A percentile compares a stretch with the other conserved stretches of the same genome.
Evolutionary conservation across 352 stramenopile genomes (phyloP).

Genomic region (Phytophthora lateralis): DNA sequence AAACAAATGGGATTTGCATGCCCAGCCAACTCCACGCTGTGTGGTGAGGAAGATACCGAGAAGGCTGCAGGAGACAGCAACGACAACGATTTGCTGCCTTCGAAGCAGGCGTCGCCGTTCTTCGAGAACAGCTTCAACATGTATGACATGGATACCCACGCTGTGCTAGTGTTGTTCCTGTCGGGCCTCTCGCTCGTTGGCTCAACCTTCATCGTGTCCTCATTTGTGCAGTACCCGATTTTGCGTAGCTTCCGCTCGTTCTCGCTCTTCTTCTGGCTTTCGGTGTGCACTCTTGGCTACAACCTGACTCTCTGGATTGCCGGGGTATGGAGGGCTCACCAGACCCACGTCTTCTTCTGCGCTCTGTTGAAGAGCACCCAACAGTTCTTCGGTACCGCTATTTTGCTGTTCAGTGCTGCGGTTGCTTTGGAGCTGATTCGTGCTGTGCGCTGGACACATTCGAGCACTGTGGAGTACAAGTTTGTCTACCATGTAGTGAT

Average conservation of each 20-base stretch:
- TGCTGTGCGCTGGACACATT: conserved; percentile 54
- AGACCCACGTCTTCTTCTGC: conserved; percentile 54
- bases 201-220: conserved; percentile 65
- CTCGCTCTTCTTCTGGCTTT: conserved; percentile 69
- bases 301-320: conserved; percentile 68
- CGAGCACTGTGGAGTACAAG: conserved; percentile 63
- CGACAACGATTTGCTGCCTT: conserved; percentile 24
- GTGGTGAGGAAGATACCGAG: conserved; percentile 43
- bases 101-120: conserved; percentile 37
- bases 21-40: conserved; percentile 45
- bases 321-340: conserved; percentile 43
- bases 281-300: conserved; percentile 61
- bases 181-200: conserved; percentile 73
- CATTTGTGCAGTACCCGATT: conserved; percentile 69
- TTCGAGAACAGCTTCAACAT: conserved; percentile 75
- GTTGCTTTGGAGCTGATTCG: conserved; percentile 74
- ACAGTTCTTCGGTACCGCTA: conserved; percentile 70
- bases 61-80: conserved; percentile 13
- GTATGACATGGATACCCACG: conserved; percentile 77
- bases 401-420: conserved; percentile 59
- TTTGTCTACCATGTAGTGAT: conserved; percentile 60
- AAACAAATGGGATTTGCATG: conserved; percentile 89
- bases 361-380: conserved; percentile 56
- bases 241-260: conserved; percentile 59
- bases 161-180: conserved; percentile 74